These are phyloP conservation scores for Phlyctochytrium planicorne DNA, from an alignment of 192 early-diverging fungal genomes.

Conservation along the genomic window DNA sequence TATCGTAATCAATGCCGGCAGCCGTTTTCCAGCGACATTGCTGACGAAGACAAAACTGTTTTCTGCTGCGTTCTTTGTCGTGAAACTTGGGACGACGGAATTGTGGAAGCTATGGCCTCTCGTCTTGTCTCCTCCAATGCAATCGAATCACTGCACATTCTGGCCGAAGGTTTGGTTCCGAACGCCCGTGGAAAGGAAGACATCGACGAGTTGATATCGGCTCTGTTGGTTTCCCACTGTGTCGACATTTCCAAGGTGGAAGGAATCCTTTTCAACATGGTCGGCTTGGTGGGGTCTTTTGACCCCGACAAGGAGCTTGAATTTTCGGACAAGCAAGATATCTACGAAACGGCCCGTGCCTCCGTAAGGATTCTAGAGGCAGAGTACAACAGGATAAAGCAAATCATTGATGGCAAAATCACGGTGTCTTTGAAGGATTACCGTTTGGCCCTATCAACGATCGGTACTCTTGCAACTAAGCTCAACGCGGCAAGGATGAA, in stretches of 20 bases:
- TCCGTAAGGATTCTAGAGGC: neutral
- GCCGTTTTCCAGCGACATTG: neutral
- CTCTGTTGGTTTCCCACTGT: neutral
- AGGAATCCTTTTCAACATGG: conserved; percentile 6
- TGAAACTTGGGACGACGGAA: neutral
- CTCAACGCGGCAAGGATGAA: neutral
- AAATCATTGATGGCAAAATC: neutral
- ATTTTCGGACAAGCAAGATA: neutral
- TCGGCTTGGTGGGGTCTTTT: neutral
- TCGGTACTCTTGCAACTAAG: neutral
- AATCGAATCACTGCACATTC: neutral
- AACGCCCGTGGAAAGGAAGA: neutral
- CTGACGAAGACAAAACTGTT: neutral
- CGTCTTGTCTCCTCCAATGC: neutral
- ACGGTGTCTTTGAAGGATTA: neutral
- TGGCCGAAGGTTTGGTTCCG: neutral
- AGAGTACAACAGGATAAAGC: neutral
- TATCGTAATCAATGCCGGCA: neutral
- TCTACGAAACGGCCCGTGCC: neutral
- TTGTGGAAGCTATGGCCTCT: neutral
- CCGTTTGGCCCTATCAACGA: neutral
- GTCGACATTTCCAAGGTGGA: neutral
- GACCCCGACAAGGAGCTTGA: neutral
- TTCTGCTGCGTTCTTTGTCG: conserved; percentile 7
- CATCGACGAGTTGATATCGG: neutral